These are phyloP conservation scores for Prunus fruticosa DNA, from an alignment of 306 rosid species.

Conservation along the genomic window DNA sequence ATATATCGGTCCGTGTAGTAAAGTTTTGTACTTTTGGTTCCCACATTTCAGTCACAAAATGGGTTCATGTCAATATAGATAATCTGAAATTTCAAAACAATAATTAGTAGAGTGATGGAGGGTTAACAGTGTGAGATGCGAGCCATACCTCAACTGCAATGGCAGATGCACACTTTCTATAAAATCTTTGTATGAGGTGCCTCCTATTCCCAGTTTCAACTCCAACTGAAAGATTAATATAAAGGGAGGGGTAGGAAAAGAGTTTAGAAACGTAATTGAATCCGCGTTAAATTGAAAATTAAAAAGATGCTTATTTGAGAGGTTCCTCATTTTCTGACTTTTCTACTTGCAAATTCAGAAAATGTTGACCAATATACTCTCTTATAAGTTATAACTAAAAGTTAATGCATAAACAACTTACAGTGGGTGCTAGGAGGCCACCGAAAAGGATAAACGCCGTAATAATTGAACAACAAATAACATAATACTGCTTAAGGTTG, in stretches of 20 bases:
- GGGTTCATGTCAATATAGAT: not conserved
- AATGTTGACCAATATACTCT: not conserved
- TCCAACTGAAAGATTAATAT: constrained; percentile 62
- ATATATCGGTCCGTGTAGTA: not conserved
- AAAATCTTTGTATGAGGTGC: constrained; percentile 91
- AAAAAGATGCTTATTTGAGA: not conserved
- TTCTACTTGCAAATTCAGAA: not conserved
- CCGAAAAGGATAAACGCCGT: constrained; percentile 82
- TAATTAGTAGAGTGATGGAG: not conserved
- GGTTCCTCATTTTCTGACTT: not conserved
- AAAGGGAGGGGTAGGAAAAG: not conserved
- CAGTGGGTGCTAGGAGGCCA: constrained; percentile 90
- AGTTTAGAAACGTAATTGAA: constrained; percentile 14
- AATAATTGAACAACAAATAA: constrained; percentile 78
- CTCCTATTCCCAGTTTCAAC: constrained; percentile 92
- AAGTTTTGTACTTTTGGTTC: not conserved
- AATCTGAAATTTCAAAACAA: not conserved
- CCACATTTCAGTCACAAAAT: not conserved
- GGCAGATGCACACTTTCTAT: constrained; percentile 77
- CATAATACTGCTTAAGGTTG: constrained; percentile 87
- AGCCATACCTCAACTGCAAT: constrained; percentile 86
- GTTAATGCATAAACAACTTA: constrained; percentile 39
- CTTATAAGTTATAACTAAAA: not conserved
- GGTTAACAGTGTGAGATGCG: constrained; percentile 5
- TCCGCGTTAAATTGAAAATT: not conserved